Evolutionary conservation across 2,329 filamentous ascomycete genomes (phyloP), one percentile per base, ranked within the genome.

Genomic region (Calonectria fujianensis): DNA sequence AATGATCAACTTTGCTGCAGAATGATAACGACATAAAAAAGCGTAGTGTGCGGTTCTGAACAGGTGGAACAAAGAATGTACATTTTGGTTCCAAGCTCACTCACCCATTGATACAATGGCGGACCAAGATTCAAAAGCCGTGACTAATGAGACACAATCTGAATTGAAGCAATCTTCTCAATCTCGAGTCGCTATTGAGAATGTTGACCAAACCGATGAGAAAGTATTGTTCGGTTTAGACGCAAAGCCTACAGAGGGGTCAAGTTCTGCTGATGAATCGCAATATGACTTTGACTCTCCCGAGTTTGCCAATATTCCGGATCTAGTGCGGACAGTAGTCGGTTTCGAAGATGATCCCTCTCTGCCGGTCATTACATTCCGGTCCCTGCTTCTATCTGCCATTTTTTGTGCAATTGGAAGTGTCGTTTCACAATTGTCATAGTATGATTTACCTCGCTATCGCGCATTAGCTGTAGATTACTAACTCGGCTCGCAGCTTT

Each of bases 351-450:
- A 93, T 78, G 90, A 92, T 77, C 86, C 90, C 0, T 87, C 84
- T 4, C 83, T 90, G 35, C 88, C 89, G 0, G 91, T 89, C 16
- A 84, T 92, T 29, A 92, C 91, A 1, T 92, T 92, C 76, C 88
- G 91, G 32, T 92, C 91, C 78, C 90, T 92, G 78, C 67, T 92
- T 31, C 83, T 92, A 31, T 86, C 88, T 7, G 81, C 90, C 70
- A 74, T 92, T 24, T 91, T 92, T 77, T 87, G 91, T 57, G 85
- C 88, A 0, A 90, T 90, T 0, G 91, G 90, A 3, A 90, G 90
- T 2, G 90, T 92, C 76, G 80, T 92, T 3, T 90, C 88, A 7
- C 88, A 90, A 78, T 89, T 91, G 18, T 50, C 67, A 51, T 69
- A 69, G 67, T 69, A 50, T 10, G 29, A 13, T 1, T 24, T 37